phyloP scores from a whole-genome alignment of 148 eudicot species.

The Rhododendron williamsianum region DNA sequence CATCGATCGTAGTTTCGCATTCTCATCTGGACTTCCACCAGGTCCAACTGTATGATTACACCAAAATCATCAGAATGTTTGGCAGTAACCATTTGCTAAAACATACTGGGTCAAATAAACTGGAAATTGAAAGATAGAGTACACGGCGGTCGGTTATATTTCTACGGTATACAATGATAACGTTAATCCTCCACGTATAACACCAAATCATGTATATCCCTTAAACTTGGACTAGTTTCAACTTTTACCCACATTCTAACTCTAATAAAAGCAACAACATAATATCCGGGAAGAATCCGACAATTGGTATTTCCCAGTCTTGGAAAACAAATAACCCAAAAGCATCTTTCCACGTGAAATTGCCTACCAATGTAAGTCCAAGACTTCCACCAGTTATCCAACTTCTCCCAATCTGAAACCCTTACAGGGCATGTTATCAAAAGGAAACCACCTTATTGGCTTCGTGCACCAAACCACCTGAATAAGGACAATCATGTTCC shows the following conservation, averaged over 20 bases:
- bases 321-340: neutral
- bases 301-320: neutral
- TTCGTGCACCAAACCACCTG: neutral
- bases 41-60: constrained; percentile 69
- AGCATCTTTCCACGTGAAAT: neutral
- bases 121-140: neutral
- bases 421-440: neutral
- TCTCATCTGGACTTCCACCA: constrained; percentile 98
- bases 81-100: neutral
- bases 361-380: neutral
- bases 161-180: neutral
- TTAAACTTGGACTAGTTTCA: neutral
- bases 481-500: neutral
- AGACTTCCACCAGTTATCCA: neutral
- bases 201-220: neutral
- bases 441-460: neutral
- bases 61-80: neutral
- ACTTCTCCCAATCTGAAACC: neutral
- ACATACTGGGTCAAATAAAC: neutral
- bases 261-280: neutral
- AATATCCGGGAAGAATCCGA: neutral
- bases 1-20: constrained; percentile 91
- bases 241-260: neutral
- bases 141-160: neutral
- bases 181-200: neutral